Conservation (phyloP, 192 early-diverging fungal genomes). For the Allomyces javanicus region DNA sequence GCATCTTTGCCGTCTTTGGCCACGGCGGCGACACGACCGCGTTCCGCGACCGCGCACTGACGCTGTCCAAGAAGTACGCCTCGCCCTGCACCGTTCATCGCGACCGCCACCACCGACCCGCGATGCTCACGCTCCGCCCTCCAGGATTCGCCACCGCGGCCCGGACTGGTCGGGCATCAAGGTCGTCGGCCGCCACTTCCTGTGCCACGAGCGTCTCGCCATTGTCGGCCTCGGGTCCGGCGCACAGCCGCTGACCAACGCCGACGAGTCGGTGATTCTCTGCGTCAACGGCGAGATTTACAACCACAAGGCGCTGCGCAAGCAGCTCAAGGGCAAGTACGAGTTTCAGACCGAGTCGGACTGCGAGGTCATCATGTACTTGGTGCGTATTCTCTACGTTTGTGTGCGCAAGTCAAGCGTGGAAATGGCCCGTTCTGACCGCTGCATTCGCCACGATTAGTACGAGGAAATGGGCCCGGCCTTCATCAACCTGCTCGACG, state of each 20-base stretch:
- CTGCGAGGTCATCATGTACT: conserved; percentile 87
- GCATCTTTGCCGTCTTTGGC: conserved; percentile 89
- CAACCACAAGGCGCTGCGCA: conserved; percentile 76
- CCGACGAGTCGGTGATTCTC: conserved; percentile 68
- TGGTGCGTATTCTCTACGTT: conserved; percentile 28
- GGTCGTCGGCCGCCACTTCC: conserved; percentile 58
- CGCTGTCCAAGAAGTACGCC: conserved; percentile 66
- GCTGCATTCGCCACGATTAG: conserved; percentile 13
- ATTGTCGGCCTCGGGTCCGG: conserved; percentile 85
- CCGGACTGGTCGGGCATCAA: conserved; percentile 96
- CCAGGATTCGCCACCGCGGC: conserved; percentile 82
- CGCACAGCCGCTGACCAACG: conserved; percentile 88
- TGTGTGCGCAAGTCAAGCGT: background rate
- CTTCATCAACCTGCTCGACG: conserved; percentile 73
- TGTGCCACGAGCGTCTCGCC: conserved; percentile 93
- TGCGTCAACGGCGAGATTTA: conserved; percentile 98
- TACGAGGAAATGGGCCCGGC: conserved; percentile 70
- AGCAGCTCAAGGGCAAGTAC: conserved; percentile 44
- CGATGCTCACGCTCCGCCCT: background rate
- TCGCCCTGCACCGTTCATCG: background rate
- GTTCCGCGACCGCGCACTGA: conserved; percentile 66
- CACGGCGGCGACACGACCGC: conserved; percentile 52
- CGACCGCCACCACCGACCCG: too few relatives aligned
- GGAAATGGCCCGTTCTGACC: background rate
- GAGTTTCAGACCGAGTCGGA: conserved; percentile 92